Base-by-base conservation (phyloP, 768 basidiomycete genomes). In the Pulveroboletus sp. region DNA sequence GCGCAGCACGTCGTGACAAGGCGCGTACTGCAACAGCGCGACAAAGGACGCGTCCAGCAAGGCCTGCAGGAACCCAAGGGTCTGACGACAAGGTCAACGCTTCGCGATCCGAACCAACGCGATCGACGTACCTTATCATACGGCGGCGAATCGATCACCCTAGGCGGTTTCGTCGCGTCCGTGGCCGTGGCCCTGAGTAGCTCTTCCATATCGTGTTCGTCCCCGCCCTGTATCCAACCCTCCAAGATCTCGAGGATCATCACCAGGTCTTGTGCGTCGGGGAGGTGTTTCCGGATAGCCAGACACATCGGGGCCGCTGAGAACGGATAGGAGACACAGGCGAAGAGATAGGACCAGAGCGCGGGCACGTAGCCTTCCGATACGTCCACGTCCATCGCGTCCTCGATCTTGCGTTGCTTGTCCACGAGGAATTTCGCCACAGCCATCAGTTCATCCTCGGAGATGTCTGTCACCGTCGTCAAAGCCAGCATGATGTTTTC, bases 41-140 rank as follows among this genome's bases (percentile, higher is more conserved):
- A 90, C 73, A 62, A 87, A 88, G 12, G 79, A 83, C 1, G 87
- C 76, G 64, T 92, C 89, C 23, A 92, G 73, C 47, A 89, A 63
- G 6, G 73, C 70, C 67, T 86, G 83, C 8, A 85, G 61, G 70
- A 90, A 85, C 0, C 63, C 54, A 20, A 84, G 63, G 45, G 82
- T 68, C 85, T 88, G 60, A 50, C 68, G 76, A 7, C 58, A n/a
- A 34, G 5, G 68, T 64, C 0, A 82, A 58, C 24, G 67, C n/a
- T 47, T 46, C 1, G 68, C 65, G 5, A 67, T 42, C 37, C 50
- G 35, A 62, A 44, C 7, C 59, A 40, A 73, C 72, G 17, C 72
- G 63, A 27, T 72, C 57, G 2, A 20, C 72, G 73, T 77, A 43
- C 75, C 72, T 68, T 66, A 46, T 55, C 31, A 41, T 68, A 67